A percentile compares a stretch with the other conserved stretches of the same genome.
Evolutionary conservation across 2,329 filamentous ascomycete genomes (phyloP).

Genomic region (Aspergillus cejpii): DNA sequence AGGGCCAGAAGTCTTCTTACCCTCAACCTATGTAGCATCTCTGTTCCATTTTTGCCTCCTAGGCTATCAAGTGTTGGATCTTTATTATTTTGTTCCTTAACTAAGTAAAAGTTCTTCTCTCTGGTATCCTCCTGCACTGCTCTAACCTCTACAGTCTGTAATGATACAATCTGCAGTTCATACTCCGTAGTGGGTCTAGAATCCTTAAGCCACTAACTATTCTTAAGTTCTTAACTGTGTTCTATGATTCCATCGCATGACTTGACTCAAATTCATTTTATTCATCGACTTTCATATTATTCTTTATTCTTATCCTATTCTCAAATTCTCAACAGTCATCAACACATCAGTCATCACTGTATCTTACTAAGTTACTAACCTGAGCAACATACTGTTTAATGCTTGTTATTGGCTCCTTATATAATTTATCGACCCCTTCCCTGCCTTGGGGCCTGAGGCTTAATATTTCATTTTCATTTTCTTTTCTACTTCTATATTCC

Average conservation of each 20-base stretch:
- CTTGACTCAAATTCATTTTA: conserved; percentile 13
- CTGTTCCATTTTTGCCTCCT: too few species aligned
- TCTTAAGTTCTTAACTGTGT: conserved; percentile 18
- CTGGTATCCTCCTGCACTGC: not conserved
- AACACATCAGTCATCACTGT: too few species aligned
- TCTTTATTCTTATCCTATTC: conserved; percentile 7
- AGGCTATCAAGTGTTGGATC: too few species aligned
- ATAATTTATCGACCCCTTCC: conserved; percentile 7
- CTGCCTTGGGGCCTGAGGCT: not conserved
- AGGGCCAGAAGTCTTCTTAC: conserved; percentile 9
- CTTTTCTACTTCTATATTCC: conserved; percentile 8
- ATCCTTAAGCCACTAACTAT: conserved; percentile 23
- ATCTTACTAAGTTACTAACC: conserved; percentile 17
- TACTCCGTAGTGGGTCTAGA: conserved; percentile 23
- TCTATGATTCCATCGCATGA: conserved; percentile 9
- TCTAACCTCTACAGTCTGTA: conserved; percentile 14
- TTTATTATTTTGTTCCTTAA: too few species aligned
- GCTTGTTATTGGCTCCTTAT: conserved; percentile 1
- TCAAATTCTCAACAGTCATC: not conserved
- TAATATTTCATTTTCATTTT: conserved; percentile 8
- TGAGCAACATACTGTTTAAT: not conserved
- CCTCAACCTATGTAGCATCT: too few species aligned
- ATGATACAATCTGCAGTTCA: too few species aligned
- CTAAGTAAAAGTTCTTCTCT: too few species aligned
- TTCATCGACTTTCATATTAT: conserved; percentile 11